A percentile compares a stretch with the other conserved stretches of the same genome.
phyloP scores from a whole-genome alignment of 2,329 filamentous ascomycete species.

The Scorias spongiosa region DNA sequence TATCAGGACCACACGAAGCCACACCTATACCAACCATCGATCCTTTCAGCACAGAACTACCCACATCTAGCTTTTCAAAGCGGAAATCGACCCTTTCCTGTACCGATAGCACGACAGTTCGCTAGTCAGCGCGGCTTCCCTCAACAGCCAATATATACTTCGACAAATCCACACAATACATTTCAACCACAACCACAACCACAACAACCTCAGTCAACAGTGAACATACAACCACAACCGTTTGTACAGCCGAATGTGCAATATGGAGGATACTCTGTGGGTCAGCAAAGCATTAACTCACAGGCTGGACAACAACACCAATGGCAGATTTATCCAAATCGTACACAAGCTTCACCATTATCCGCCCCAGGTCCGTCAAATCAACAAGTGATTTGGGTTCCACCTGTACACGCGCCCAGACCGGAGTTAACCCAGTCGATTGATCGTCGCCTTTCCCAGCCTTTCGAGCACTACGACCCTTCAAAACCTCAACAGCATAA shows the following conservation, averaged over 20 bases:
- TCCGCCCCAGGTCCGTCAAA: neutral
- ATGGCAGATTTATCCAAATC: neutral
- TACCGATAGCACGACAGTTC: constrained; percentile 1
- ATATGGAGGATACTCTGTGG: too few relatives aligned
- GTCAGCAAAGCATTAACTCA: too few relatives aligned
- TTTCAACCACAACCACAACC: too few relatives aligned
- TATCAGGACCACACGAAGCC: constrained; percentile 3
- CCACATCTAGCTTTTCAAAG: constrained; percentile 1
- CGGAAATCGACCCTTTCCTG: constrained; percentile 1
- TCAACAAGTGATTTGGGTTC: constrained; percentile 3
- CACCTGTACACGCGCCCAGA: constrained; percentile 7
- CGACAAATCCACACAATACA: too few relatives aligned
- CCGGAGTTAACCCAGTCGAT: constrained; percentile 10
- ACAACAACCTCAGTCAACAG: too few relatives aligned
- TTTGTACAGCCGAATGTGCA: too few relatives aligned
- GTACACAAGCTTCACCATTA: neutral
- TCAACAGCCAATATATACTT: too few relatives aligned
- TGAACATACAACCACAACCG: too few relatives aligned
- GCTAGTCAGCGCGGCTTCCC: too few relatives aligned
- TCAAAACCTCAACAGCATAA: neutral
- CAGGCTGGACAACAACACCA: constrained; percentile 1
- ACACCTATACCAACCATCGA: neutral
- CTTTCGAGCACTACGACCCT: neutral
- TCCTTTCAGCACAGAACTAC: neutral
- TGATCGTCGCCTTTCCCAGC: constrained; percentile 5